Evolutionary conservation across 192 early-diverging fungal species (phyloP), one percentile per base, ranked within the genome.

Genomic region (Linnemannia zychae): DNA sequence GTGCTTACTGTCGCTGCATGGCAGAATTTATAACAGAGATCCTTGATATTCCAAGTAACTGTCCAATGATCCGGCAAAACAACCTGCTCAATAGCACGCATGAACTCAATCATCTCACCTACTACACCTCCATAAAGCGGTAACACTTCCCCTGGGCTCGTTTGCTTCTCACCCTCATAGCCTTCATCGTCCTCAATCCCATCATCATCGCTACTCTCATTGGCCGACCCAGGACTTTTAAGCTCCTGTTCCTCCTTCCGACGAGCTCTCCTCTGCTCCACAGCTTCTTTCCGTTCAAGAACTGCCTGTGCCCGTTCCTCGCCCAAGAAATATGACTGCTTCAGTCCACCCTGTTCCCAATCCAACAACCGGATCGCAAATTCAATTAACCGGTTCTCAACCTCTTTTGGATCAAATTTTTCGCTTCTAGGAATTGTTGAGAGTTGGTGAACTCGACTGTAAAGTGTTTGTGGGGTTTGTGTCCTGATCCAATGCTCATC

Each of bases 321-420:
- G 3, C 81, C 81, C 44, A 84, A 34, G 31, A 84, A 84, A 38
- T 84, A 84, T 5, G 6, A 65, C 2, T 66, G 68, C 18, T 78
- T 84, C 71, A 84, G 50, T 11, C 81, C 81, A 1, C 81, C 81
- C 40, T 84, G 71, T 37, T 85, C 83, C 83, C 83, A 85, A 60
- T 85, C 83, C 24, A 85, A 48, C 34, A 85, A 75, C 48, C 83
- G 83, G 36, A 85, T 85, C 18, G 83, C 83, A 67, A 85, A 85
- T 70, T 79, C 77, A 7, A 85, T 79, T 31, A 85, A 34, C 5
- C 60, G 46, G 1, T 38, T 36, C 18, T 85, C 83, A 1, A 85
- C 53, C 0, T 73, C 50, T 38, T 85, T 60, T 1, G 74, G 38
- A 37, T 79, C 48, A 18, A 79, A 53, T 2, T 37, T 66, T 7